phyloP scores from a whole-genome alignment of 495 filamentous ascomycete genomes.

The Lichenothelia convexa region DNA sequence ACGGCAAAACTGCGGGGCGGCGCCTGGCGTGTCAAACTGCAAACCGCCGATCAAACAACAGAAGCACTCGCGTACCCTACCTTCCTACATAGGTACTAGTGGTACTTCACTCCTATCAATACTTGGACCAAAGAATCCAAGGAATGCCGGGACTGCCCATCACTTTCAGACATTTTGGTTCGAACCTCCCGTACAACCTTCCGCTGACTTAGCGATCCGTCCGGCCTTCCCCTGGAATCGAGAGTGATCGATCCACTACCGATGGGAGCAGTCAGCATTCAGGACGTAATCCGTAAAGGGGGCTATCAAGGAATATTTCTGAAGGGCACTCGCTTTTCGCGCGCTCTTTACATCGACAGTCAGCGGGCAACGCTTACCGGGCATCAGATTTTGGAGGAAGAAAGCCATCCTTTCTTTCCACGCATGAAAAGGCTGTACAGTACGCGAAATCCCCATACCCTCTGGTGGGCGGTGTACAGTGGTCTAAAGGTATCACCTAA shows the following conservation, averaged over 20 bases:
- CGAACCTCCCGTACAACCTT: neutral
- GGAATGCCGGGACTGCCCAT: too few relatives aligned
- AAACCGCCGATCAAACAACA: too few relatives aligned
- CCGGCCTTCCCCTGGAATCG: too few relatives aligned
- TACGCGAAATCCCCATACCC: conserved; percentile 8
- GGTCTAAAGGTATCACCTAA: conserved; percentile 16
- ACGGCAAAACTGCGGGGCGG: too few relatives aligned
- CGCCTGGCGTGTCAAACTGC: too few relatives aligned
- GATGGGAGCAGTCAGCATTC: neutral
- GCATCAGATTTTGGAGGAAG: conserved; percentile 1
- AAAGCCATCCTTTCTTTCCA: conserved; percentile 12
- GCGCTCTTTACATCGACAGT: neutral
- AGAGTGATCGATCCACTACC: neutral
- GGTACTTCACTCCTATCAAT: too few relatives aligned
- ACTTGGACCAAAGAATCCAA: too few relatives aligned
- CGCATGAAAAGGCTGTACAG: conserved; percentile 3
- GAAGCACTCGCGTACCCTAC: too few relatives aligned
- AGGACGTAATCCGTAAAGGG: neutral
- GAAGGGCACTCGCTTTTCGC: neutral
- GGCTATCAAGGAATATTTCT: neutral
- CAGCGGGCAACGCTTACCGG: neutral
- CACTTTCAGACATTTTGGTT: too few relatives aligned
- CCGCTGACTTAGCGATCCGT: neutral
- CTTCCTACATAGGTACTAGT: too few relatives aligned
- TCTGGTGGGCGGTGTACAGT: conserved; percentile 18